Evolutionary conservation across 176 grass and related monocot genomes (phyloP).

Genomic region (Urochloa ruziziensis): DNA sequence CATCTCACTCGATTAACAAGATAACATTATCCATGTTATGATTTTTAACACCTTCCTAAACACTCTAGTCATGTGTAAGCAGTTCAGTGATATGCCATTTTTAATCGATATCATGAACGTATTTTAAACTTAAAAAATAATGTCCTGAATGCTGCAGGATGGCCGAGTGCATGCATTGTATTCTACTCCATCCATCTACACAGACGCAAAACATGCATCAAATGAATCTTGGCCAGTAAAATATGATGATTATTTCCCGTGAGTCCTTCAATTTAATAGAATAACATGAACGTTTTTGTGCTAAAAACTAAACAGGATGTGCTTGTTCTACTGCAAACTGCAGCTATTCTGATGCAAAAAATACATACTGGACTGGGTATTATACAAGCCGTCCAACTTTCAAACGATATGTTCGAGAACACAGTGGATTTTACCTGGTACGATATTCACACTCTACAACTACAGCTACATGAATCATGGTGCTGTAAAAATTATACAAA

Average conservation of each 20-base stretch:
- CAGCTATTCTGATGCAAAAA: conserved; percentile 77
- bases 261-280: background rate
- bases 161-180: conserved; percentile 79
- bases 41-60: background rate
- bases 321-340: conserved; percentile 26
- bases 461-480: background rate
- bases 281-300: background rate
- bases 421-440: conserved; percentile 94
- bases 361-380: conserved; percentile 99
- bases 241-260: conserved; percentile 92
- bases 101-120: background rate
- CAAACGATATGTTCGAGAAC: conserved; percentile 76
- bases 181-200: conserved; percentile 93
- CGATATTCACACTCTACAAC: background rate
- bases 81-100: background rate
- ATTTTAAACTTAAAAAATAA: background rate
- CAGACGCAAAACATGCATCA: conserved; percentile 70
- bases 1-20: background rate
- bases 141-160: conserved; percentile 49
- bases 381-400: conserved; percentile 82
- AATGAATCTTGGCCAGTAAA: conserved; percentile 85
- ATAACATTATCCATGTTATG: background rate
- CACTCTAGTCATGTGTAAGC: background rate
- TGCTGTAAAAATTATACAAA: background rate
- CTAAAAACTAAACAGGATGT: background rate